Evolutionary conservation across 306 rosid species (phyloP).

Genomic region (Cajanus cajan): DNA sequence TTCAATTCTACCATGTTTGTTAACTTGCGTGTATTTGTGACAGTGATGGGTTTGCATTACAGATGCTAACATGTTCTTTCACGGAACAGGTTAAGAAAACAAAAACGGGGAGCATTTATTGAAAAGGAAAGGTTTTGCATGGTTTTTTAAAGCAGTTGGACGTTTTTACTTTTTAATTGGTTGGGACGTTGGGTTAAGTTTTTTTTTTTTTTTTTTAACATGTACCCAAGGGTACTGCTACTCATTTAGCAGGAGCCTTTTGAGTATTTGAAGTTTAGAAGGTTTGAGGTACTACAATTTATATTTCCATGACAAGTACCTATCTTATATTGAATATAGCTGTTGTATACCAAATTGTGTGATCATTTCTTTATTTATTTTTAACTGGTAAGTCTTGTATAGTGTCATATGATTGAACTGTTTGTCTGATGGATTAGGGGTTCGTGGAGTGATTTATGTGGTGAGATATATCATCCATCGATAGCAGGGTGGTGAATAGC

Average conservation of each 20-base stretch:
- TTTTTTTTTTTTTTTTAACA: background rate
- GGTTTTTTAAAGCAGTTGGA: background rate
- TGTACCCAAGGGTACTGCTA: no score
- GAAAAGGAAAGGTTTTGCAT: background rate
- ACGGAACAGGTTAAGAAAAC: background rate
- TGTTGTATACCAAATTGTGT: background rate
- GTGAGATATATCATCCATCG: background rate
- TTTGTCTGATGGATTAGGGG: slow-evolving; percentile 14
- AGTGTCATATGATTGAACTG: background rate
- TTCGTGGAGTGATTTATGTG: slow-evolving; percentile 14
- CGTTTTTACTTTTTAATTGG: background rate
- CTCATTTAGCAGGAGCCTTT: background rate
- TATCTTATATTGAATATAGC: background rate
- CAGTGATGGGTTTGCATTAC: background rate
- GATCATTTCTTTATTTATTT: background rate
- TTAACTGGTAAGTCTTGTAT: background rate
- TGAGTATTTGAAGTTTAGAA: background rate
- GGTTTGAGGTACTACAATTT: background rate
- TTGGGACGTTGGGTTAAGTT: background rate
- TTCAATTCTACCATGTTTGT: background rate
- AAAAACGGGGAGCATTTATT: background rate
- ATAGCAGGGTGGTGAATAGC: no score
- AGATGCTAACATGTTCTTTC: background rate
- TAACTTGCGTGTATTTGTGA: background rate
- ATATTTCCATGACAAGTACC: background rate